Percentiles rank a stretch among this genome's conserved stretches.
Evolutionary conservation across 164 flowering plant genomes (phyloP).

Genomic region (Platanus orientalis): DNA sequence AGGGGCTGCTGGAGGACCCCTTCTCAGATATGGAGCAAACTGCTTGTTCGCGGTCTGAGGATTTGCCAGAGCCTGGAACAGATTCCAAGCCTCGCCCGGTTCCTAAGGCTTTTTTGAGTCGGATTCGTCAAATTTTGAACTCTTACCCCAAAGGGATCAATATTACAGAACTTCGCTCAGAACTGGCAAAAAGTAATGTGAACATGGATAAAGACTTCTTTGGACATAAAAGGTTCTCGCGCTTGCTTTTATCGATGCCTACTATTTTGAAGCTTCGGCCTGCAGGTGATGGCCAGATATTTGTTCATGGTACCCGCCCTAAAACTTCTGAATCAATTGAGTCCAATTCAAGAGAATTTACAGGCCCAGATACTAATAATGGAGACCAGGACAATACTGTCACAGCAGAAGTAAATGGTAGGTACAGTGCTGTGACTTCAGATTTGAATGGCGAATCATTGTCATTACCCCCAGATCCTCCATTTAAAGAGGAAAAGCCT

Average conservation of each 20-base stretch:
- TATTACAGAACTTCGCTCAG: slow-evolving; percentile 45
- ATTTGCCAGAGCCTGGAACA: slow-evolving; percentile 23
- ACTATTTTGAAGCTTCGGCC: slow-evolving; percentile 36
- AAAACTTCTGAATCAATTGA: slow-evolving; percentile 26
- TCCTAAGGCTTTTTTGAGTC: slow-evolving; percentile 45
- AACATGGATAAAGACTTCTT: slow-evolving; percentile 49
- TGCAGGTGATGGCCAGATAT: slow-evolving; percentile 33
- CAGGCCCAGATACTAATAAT: slow-evolving; percentile 9
- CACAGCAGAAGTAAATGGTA: slow-evolving; percentile 10
- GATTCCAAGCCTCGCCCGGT: slow-evolving; percentile 38
- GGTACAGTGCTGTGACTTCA: slow-evolving; percentile 6
- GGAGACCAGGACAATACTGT: slow-evolving; percentile 2
- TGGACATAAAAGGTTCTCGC: slow-evolving; percentile 69
- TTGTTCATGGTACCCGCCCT: slow-evolving; percentile 25
- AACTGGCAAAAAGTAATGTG: slow-evolving; percentile 35
- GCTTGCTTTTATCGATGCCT: slow-evolving; percentile 59
- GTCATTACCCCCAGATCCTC: slow-evolving; percentile 6
- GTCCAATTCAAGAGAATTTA: slow-evolving; percentile 7
- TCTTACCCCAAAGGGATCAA: slow-evolving; percentile 53
- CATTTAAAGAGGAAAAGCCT: slow-evolving; percentile 11
- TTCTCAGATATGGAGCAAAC: slow-evolving; percentile 30
- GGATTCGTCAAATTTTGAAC: slow-evolving; percentile 46
- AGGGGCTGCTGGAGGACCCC: slow-evolving; percentile 57
- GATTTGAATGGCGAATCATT: slow-evolving; percentile 15
- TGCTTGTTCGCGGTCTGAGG: slow-evolving; percentile 21